Evolutionary conservation across 805 yeast genomes (phyloP).

Genomic region (Cyberlindnera suaveolens): DNA sequence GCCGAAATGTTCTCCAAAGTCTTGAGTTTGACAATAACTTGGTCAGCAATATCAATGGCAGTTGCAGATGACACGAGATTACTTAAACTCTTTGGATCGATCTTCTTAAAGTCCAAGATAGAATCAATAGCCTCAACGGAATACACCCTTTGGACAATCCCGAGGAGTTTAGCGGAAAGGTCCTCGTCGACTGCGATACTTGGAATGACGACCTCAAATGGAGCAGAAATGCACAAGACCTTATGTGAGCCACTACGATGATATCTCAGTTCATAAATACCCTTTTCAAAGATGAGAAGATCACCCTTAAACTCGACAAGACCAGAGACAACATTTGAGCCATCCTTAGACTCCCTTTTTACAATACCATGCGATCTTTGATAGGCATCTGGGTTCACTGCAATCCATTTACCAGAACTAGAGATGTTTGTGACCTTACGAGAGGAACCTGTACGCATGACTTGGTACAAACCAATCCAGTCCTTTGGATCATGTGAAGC

Average conservation of each 20-base stretch:
- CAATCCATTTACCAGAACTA: conserved; percentile 63
- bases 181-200: conserved; percentile 28
- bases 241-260: conserved; percentile 63
- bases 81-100: conserved; percentile 20
- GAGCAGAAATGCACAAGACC: conserved; percentile 58
- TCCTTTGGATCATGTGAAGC: conserved; percentile 42
- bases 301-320: conserved; percentile 40
- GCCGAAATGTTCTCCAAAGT: conserved; percentile 14
- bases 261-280: conserved; percentile 68
- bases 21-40: conserved; percentile 19
- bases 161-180: conserved; percentile 27
- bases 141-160: conserved; percentile 15
- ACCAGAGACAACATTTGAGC: conserved; percentile 33
- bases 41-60: conserved; percentile 30
- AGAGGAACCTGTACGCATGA: conserved; percentile 51
- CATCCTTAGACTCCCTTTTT: conserved; percentile 4
- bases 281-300: conserved; percentile 56
- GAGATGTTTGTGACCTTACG: conserved; percentile 51
- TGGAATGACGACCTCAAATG: conserved; percentile 53
- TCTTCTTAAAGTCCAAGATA: conserved; percentile 21
- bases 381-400: conserved; percentile 32
- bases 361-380: conserved; percentile 17
- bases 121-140: conserved; percentile 15
- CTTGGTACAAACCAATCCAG: conserved; percentile 74
- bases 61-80: conserved; percentile 27